Evolutionary conservation across 176 grass and related monocot genomes (phyloP).

Genomic region (Zea mays): DNA sequence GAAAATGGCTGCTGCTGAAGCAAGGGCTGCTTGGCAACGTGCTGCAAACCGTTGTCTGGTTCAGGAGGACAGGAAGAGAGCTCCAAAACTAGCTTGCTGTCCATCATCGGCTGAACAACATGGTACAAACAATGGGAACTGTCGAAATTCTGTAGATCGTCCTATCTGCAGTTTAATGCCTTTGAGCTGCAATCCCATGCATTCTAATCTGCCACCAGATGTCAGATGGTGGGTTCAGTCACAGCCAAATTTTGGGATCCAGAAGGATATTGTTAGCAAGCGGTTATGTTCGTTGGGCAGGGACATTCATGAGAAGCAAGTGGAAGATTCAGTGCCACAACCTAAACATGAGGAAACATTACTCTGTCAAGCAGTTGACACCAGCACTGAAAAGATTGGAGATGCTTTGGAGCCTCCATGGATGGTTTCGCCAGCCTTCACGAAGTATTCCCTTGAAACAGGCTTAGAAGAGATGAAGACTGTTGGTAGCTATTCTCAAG

Average conservation of each 20-base stretch:
- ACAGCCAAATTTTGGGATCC: slow-evolving; percentile 59
- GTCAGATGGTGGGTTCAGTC: slow-evolving; percentile 82
- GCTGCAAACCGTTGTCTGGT: slow-evolving; percentile 77
- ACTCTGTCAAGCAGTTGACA: slow-evolving; percentile 26
- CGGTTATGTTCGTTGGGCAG: slow-evolving; percentile 25
- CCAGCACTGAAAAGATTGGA: slow-evolving; percentile 21
- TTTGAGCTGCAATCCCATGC: slow-evolving; percentile 57
- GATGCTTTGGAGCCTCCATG: slow-evolving; percentile 39
- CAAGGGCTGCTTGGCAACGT: slow-evolving; percentile 87
- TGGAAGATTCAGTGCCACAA: slow-evolving; percentile 31
- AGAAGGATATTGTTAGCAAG: slow-evolving; percentile 51
- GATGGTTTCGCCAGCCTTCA: slow-evolving; percentile 47
- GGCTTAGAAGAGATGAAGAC: slow-evolving; percentile 30
- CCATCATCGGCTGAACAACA: slow-evolving; percentile 51
- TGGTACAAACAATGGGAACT: slow-evolving; percentile 36
- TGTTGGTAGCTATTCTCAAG: slow-evolving; percentile 19
- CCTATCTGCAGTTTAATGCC: slow-evolving; percentile 50
- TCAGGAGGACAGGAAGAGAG: slow-evolving; percentile 94
- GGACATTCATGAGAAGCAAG: slow-evolving; percentile 29
- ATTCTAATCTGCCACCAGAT: slow-evolving; percentile 54
- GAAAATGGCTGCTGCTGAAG: slow-evolving; percentile 92
- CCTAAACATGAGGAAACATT: slow-evolving; percentile 35
- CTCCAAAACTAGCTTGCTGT: slow-evolving; percentile 74
- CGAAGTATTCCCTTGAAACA: slow-evolving; percentile 41
- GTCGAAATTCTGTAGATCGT: slow-evolving; percentile 34